Percentiles rank a stretch among this genome's conserved stretches.
These are phyloP conservation scores for Orobanche coerulescens DNA, from an alignment of 257 asterid species.

Conservation along the genomic window DNA sequence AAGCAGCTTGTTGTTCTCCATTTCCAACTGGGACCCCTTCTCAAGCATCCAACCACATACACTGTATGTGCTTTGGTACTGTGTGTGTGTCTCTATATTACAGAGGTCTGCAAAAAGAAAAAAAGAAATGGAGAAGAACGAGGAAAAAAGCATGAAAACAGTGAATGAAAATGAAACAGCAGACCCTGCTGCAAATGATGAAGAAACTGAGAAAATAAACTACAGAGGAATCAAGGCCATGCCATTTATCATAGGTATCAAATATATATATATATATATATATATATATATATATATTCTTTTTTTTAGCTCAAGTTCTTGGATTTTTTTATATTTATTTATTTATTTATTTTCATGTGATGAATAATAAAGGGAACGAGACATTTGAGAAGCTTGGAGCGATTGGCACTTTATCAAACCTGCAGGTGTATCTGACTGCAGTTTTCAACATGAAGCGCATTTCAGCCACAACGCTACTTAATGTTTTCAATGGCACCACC, in stretches of 20 bases:
- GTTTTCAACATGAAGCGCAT: slow-evolving; percentile 49
- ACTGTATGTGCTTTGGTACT: too few relatives aligned
- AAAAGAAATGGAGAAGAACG: slow-evolving; percentile 25
- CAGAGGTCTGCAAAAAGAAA: background rate
- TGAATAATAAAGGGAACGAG: slow-evolving; percentile 52
- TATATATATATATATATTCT: background rate
- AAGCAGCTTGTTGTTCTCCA: too few relatives aligned
- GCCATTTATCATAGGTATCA: slow-evolving; percentile 37
- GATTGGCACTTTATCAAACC: slow-evolving; percentile 50
- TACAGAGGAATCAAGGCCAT: slow-evolving; percentile 38
- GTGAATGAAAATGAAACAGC: slow-evolving; percentile 8
- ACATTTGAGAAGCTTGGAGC: slow-evolving; percentile 81
- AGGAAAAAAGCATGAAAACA: slow-evolving; percentile 17
- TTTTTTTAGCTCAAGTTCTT: background rate
- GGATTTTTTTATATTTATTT: background rate
- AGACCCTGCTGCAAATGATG: background rate
- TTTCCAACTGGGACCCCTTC: too few relatives aligned
- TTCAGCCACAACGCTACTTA: slow-evolving; percentile 46
- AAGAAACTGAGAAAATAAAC: slow-evolving; percentile 23
- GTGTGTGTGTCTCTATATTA: too few relatives aligned
- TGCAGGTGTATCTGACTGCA: slow-evolving; percentile 50
- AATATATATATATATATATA: background rate
- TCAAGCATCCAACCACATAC: too few relatives aligned
- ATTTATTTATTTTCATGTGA: background rate
- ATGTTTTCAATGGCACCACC: slow-evolving; percentile 57